Evolutionary conservation across 1,284 basidiomycete species (phyloP).

Genomic region (Stygiomarasmius scandens): DNA sequence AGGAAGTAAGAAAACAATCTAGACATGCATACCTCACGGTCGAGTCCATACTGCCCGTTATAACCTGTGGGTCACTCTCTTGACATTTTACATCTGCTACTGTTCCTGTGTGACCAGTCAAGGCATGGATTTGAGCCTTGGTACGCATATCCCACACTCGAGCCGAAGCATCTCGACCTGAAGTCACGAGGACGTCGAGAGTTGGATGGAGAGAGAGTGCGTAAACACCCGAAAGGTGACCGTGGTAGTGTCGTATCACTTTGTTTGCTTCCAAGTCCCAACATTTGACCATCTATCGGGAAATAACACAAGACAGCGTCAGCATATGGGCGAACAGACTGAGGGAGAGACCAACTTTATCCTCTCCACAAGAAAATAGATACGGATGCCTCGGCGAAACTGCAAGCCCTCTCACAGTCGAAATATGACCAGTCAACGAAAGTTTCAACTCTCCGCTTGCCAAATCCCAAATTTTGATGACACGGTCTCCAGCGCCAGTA

Average conservation of each 20-base stretch:
- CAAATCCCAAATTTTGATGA: constrained; percentile 99
- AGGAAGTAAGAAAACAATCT: not conserved
- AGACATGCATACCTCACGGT: constrained; percentile 72
- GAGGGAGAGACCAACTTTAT: constrained; percentile 66
- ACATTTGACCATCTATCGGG: constrained; percentile 92
- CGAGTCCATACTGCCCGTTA: constrained; percentile 98
- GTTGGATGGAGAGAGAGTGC: constrained; percentile 91
- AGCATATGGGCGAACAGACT: constrained; percentile 2
- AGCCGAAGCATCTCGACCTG: constrained; percentile 93
- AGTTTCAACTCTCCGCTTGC: constrained; percentile 95
- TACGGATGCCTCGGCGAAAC: constrained; percentile 95
- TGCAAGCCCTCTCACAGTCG: constrained; percentile 92
- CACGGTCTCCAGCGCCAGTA: constrained; percentile 95
- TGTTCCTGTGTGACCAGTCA: constrained; percentile 92
- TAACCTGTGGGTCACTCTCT: constrained; percentile 95
- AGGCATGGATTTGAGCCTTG: constrained; percentile 92
- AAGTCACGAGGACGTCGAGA: constrained; percentile 92
- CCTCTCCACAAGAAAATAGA: constrained; percentile 95
- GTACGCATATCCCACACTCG: constrained; percentile 99
- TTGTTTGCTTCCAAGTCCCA: constrained; percentile 99
- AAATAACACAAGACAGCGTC: too few species aligned
- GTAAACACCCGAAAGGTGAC: constrained; percentile 96
- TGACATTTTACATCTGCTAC: constrained; percentile 95
- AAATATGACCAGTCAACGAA: constrained; percentile 96
- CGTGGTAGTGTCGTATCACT: constrained; percentile 97